phyloP scores from a whole-genome alignment of 768 basidiomycete genomes.

The Melanogaster broomeanus region DNA sequence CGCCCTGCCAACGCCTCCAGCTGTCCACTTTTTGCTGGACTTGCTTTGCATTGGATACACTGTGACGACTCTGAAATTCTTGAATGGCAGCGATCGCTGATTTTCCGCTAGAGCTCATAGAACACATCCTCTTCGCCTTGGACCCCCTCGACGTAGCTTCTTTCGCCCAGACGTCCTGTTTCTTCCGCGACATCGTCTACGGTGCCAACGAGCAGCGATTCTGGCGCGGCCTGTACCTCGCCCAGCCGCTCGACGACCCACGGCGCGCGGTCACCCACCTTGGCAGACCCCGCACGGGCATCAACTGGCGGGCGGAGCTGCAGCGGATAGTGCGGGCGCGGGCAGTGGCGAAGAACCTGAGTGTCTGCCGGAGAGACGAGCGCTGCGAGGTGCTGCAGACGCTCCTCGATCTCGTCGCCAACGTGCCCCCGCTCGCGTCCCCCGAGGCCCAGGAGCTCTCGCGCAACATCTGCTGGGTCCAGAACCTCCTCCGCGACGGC shows the following conservation, averaged over 20 bases:
- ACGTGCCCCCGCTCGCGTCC: slow-evolving; percentile 39
- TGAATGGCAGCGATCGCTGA: slow-evolving; percentile 29
- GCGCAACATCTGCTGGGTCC: slow-evolving; percentile 53
- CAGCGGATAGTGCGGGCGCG: slow-evolving; percentile 58
- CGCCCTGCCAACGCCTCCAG: neutral
- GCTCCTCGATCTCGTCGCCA: slow-evolving; percentile 49
- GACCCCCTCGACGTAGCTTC: slow-evolving; percentile 63
- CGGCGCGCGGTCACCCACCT: slow-evolving; percentile 44
- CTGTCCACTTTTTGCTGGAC: neutral
- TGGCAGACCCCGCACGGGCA: slow-evolving; percentile 22
- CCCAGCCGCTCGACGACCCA: slow-evolving; percentile 65
- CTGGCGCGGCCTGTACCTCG: slow-evolving; percentile 69
- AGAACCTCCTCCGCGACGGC: slow-evolving; percentile 42
- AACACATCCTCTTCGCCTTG: slow-evolving; percentile 53
- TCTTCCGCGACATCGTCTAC: slow-evolving; percentile 48
- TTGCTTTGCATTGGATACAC: neutral
- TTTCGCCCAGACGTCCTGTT: slow-evolving; percentile 51
- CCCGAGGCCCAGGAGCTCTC: slow-evolving; percentile 38
- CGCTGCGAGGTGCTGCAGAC: slow-evolving; percentile 44
- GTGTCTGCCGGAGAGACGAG: slow-evolving; percentile 44
- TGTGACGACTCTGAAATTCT: neutral
- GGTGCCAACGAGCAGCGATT: slow-evolving; percentile 41
- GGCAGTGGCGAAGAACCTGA: slow-evolving; percentile 41
- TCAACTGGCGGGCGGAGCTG: slow-evolving; percentile 57
- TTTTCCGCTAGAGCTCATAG: slow-evolving; percentile 61